Base-by-base conservation (phyloP, 192 early-diverging fungal species). In the Lobosporangium transversale region DNA sequence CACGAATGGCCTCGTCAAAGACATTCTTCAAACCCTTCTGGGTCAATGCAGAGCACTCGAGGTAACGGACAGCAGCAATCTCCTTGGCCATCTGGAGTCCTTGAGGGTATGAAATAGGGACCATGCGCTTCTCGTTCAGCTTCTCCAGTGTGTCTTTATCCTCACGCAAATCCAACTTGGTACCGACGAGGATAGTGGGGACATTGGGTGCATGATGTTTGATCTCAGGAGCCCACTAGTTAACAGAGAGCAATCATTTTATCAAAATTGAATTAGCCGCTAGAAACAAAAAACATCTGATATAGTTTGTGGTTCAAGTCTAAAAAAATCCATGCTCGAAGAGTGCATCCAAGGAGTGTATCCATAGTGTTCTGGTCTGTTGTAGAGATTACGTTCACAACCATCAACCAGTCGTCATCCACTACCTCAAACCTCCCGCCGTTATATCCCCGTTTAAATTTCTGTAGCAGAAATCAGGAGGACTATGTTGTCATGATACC, bases 21-120 rank as follows among this genome's bases (percentile, higher is more conserved):
- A 99, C 96, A 70, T 92, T 96, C 88, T 99, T 98, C 62, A 99
- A 78, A 29, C 96, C 96, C 82, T 96, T 95, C 83, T 97, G 96
- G 53, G 97, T 97, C 65, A 99, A 86, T 40, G 97, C 95, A 21
- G 96, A 98, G 80, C 97, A 99, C 84, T 99, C 97, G 32, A 97
- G 85, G 79, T 99, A 99, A 61, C 92, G 94, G 79, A 93, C 93
- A 23, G 94, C 96, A 18, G 83, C 70, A 65, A 99, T 92, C 66
- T 95, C 94, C 84, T 94, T 94, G 58, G 88, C 86, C 89, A 96
- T 93, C 63, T 92, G 89, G 63, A 92, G 76, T 14, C 97, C 96
- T 80, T 97, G 94, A 33, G 86, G 81, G 82, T 93, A 97, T 48
- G 91, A 83, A 80, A 97, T 96, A 26, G 95, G 95, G 33, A 88